phyloP scores from a whole-genome alignment of 2,329 filamentous ascomycete species.

The Cercospora brassicicola region DNA sequence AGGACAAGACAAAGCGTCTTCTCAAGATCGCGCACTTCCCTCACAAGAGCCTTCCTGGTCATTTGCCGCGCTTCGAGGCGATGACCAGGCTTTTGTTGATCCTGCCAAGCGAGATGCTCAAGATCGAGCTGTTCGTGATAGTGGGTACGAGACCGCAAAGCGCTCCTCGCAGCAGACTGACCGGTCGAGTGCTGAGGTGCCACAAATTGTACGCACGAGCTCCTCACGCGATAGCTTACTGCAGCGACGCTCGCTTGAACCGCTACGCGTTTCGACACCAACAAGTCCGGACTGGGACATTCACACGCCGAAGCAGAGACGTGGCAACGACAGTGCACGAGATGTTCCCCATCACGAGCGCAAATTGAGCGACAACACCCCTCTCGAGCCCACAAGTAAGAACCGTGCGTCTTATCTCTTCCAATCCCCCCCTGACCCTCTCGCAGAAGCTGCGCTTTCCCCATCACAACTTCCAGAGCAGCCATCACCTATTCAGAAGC shows the following conservation, averaged over 20 bases:
- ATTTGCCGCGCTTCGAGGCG: slow-evolving; percentile 19
- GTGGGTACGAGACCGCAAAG: slow-evolving; percentile 43
- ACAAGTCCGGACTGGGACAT: slow-evolving; percentile 24
- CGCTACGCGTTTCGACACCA: slow-evolving; percentile 32
- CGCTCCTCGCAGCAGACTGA: slow-evolving; percentile 27
- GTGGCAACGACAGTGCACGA: slow-evolving; percentile 12
- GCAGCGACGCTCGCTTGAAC: slow-evolving; percentile 35
- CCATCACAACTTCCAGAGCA: slow-evolving; percentile 7
- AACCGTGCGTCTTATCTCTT: slow-evolving; percentile 51
- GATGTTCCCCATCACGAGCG: slow-evolving; percentile 21
- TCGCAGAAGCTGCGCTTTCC: slow-evolving; percentile 17
- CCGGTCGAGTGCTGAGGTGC: slow-evolving; percentile 18
- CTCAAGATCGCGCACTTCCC: not conserved
- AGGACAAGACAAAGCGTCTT: not conserved
- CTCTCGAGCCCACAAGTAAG: slow-evolving; percentile 47
- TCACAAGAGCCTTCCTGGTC: slow-evolving; percentile 27
- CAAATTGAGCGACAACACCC: slow-evolving; percentile 34
- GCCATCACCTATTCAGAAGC: slow-evolving; percentile 14
- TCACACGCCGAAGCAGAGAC: slow-evolving; percentile 26
- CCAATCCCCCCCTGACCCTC: slow-evolving; percentile 42
- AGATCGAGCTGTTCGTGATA: slow-evolving; percentile 43
- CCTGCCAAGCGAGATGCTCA: slow-evolving; percentile 5
- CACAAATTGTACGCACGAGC: slow-evolving; percentile 24
- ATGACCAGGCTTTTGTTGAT: not conserved
- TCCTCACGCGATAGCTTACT: slow-evolving; percentile 34